Evolutionary conservation across 2,329 filamentous ascomycete genomes (phyloP).

Genomic region (Alternaria panax): DNA sequence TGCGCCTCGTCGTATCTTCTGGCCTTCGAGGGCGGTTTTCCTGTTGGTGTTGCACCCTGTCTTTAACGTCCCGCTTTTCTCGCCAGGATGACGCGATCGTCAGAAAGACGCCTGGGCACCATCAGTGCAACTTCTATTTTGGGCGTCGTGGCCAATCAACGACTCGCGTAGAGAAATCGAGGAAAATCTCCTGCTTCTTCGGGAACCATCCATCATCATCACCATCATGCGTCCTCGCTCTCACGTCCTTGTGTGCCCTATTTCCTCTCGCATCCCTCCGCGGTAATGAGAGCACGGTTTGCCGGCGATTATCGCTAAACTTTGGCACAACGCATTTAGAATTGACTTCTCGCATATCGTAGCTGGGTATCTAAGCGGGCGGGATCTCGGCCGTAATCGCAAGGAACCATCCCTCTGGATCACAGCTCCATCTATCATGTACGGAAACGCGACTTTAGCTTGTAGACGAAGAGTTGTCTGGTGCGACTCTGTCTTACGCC

Average conservation of each 20-base stretch:
- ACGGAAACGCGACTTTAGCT: neutral
- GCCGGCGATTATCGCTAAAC: neutral
- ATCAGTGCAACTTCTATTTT: slow-evolving; percentile 27
- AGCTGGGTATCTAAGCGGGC: slow-evolving; percentile 14
- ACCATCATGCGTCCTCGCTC: slow-evolving; percentile 5
- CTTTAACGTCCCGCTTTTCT: slow-evolving; percentile 25
- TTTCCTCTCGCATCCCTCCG: neutral
- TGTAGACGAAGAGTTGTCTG: neutral
- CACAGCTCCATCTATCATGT: neutral
- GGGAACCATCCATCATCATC: slow-evolving; percentile 10
- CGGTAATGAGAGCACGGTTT: slow-evolving; percentile 1
- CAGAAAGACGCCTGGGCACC: slow-evolving; percentile 13
- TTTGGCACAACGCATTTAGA: slow-evolving; percentile 10
- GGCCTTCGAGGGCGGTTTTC: slow-evolving; percentile 12
- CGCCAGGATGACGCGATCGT: slow-evolving; percentile 28
- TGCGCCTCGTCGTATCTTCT: slow-evolving; percentile 15
- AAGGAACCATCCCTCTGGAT: slow-evolving; percentile 15
- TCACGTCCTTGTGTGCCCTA: neutral
- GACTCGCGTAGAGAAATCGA: slow-evolving; percentile 1
- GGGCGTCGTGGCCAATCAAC: slow-evolving; percentile 22
- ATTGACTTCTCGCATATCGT: slow-evolving; percentile 22
- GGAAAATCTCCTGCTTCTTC: slow-evolving; percentile 25
- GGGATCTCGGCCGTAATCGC: slow-evolving; percentile 18
- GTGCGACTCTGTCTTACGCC: neutral
- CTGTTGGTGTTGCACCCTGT: slow-evolving; percentile 28